phyloP scores from a whole-genome alignment of 129 eudicot genomes.

The Scalesia atractyloides region DNA sequence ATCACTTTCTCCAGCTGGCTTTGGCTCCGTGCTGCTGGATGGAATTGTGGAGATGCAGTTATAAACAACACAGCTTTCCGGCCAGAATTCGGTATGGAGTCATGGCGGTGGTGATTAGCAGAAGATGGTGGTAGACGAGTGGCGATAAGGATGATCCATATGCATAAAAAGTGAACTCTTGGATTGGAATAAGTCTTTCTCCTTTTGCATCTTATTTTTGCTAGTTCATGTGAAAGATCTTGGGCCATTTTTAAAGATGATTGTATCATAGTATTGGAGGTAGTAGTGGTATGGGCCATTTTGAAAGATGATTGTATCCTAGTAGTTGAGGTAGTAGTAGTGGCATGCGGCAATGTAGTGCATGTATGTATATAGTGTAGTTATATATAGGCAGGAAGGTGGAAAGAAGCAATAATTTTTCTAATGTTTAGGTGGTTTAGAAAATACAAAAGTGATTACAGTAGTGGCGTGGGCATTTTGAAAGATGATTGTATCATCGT shows the following conservation, averaged over 20 bases:
- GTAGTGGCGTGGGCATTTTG: too few relatives aligned
- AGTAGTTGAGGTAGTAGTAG: not conserved
- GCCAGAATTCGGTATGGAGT: slow-evolving; percentile 8
- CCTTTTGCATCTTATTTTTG: slow-evolving; percentile 16
- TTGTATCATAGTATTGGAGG: not conserved
- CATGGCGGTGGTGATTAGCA: slow-evolving; percentile 23
- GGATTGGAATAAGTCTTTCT: slow-evolving; percentile 11
- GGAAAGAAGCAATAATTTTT: not conserved
- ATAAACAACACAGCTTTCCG: slow-evolving; percentile 42
- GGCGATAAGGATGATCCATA: slow-evolving; percentile 46
- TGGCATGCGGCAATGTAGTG: slow-evolving; percentile 6
- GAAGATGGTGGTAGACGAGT: slow-evolving; percentile 39
- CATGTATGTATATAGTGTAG: not conserved
- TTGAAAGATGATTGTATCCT: too few relatives aligned
- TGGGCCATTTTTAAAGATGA: slow-evolving; percentile 36
- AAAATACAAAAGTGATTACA: too few relatives aligned
- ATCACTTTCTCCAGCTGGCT: slow-evolving; percentile 1
- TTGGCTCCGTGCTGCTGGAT: slow-evolving; percentile 25
- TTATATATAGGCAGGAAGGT: not conserved
- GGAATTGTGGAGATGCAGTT: slow-evolving; percentile 13
- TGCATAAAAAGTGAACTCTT: slow-evolving; percentile 34
- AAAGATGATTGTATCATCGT: too few relatives aligned
- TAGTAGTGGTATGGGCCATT: too few relatives aligned
- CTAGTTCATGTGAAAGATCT: slow-evolving; percentile 25
- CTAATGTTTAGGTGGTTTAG: too few relatives aligned